Evolutionary conservation across 176 grass and related monocot genomes (phyloP).

Genomic region (Alopecurus myosuroides): DNA sequence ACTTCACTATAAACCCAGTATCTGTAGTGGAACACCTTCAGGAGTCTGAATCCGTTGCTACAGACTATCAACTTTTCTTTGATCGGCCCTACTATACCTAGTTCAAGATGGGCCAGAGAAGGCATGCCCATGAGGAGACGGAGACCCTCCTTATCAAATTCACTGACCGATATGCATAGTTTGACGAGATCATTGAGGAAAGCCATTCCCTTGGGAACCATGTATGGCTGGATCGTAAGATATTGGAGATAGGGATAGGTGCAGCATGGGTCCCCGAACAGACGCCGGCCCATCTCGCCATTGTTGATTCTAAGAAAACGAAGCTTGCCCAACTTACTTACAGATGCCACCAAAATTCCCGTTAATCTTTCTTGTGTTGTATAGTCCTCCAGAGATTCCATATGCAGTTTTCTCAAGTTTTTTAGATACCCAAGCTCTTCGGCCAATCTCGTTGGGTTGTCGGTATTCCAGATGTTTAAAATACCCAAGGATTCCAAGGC

Average conservation of each 20-base stretch:
- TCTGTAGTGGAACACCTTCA: not conserved
- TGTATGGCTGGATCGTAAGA: fast-evolving
- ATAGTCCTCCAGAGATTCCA: not conserved
- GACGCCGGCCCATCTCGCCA: not conserved
- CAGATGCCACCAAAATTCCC: not conserved
- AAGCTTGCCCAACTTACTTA: not conserved
- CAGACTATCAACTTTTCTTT: not conserved
- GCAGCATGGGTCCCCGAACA: not conserved
- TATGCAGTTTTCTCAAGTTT: not conserved
- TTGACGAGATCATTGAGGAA: not conserved
- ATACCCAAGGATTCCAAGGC: not conserved
- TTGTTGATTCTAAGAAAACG: not conserved
- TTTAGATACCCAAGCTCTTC: not conserved
- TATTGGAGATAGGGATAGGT: not conserved
- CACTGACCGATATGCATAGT: fast-evolving
- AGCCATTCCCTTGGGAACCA: not conserved
- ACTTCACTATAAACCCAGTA: not conserved
- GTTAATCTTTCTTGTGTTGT: not conserved
- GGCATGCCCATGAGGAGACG: not conserved
- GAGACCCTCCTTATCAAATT: not conserved
- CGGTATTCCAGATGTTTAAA: not conserved
- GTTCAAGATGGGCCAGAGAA: not conserved
- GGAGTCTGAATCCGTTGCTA: not conserved
- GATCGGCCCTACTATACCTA: fast-evolving
- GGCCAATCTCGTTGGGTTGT: not conserved